phyloP scores from a whole-genome alignment of 139 green algal genomes.

The Yamagishiella unicocca region DNA sequence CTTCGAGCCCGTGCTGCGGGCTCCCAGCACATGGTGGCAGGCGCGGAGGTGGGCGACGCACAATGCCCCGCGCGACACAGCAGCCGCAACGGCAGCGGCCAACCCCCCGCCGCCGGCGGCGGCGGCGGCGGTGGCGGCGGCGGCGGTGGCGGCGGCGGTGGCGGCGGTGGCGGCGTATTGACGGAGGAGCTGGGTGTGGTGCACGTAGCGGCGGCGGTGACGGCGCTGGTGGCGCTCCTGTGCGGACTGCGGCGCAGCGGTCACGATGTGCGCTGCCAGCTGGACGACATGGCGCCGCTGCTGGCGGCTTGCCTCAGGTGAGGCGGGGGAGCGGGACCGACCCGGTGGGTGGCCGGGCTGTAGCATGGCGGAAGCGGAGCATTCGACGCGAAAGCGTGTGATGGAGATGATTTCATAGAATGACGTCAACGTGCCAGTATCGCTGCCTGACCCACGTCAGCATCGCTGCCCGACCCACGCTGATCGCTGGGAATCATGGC shows the following conservation, averaged over 20 bases:
- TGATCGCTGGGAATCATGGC: no score
- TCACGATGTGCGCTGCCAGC: background rate
- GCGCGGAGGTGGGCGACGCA: no score
- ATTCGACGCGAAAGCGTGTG: no score
- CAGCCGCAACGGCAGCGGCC: background rate
- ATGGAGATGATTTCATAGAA: no score
- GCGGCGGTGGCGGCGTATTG: background rate
- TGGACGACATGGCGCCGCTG: background rate
- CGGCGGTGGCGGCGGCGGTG: background rate
- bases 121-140: background rate
- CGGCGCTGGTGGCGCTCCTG: slow-evolving; percentile 1
- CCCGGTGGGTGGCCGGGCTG: no score
- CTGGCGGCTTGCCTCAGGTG: slow-evolving; percentile 31
- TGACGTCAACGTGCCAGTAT: no score
- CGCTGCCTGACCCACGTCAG: no score
- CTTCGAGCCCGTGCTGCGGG: background rate
- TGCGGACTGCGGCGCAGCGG: slow-evolving; percentile 4
- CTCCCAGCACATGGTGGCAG: no score
- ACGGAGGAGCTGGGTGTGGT: background rate
- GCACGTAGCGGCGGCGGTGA: slow-evolving; percentile 12
- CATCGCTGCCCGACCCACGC: no score
- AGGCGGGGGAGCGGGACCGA: background rate
- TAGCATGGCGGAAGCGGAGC: no score
- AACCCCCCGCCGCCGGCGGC: no score
- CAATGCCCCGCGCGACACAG: no score